Evolutionary conservation across 78 protist species (phyloP), one percentile per base, ranked within the genome.

Genomic region (Acrasis kona): DNA sequence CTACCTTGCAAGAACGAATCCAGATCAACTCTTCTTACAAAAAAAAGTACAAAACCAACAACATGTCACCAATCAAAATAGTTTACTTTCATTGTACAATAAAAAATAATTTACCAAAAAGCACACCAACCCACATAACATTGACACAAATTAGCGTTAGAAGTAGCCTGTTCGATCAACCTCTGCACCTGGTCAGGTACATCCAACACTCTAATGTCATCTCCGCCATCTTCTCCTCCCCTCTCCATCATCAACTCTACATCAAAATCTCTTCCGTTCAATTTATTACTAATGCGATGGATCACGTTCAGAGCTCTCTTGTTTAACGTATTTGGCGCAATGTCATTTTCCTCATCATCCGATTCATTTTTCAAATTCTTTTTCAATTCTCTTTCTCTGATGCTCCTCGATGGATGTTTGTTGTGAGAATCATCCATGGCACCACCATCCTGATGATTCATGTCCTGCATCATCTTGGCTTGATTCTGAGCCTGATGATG

Each of bases 41-140:
- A n/a, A n/a, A n/a, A n/a, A n/a, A n/a, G n/a, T n/a, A n/a, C n/a
- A n/a, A n/a, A n/a, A n/a, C n/a, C n/a, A n/a, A n/a, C n/a, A n/a
- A n/a, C n/a, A n/a, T n/a, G n/a, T n/a, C n/a, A n/a, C n/a, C n/a
- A n/a, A n/a, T n/a, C n/a, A n/a, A n/a, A n/a, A n/a, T n/a, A n/a
- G n/a, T n/a, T n/a, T n/a, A n/a, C n/a, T n/a, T n/a, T n/a, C n/a
- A n/a, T n/a, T n/a, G n/a, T n/a, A n/a, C n/a, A n/a, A n/a, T n/a
- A n/a, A n/a, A n/a, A n/a, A n/a, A n/a, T n/a, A n/a, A n/a, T 50
- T 50, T 34, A 88, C 92, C 91, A 88, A 8, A 65, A 81, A 12
- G 93, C 82, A 57, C 90, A 96, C 99, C 99, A 98, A 8, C 99
- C 99, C 36, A 91, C 31, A 86, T 90, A 98, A 75, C 81, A 38